Evolutionary conservation across 768 basidiomycete genomes (phyloP).

Genomic region (Tylopilus balloui): DNA sequence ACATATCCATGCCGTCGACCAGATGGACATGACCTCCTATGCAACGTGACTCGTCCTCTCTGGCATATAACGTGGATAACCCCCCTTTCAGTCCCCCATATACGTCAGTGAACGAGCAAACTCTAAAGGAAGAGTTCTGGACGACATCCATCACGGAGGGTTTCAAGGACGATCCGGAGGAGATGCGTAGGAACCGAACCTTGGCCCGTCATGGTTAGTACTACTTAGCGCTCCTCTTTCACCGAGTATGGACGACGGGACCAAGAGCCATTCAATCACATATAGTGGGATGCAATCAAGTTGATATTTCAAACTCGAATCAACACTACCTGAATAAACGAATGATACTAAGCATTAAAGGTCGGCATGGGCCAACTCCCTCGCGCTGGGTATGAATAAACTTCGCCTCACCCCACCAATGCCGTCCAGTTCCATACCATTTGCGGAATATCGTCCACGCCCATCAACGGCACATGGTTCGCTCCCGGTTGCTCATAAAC

Average conservation of each 20-base stretch:
- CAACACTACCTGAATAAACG: too few relatives aligned
- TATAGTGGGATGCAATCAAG: too few relatives aligned
- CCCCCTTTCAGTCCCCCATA: conserved; percentile 55
- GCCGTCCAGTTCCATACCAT: conserved; percentile 22
- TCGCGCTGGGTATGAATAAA: too few relatives aligned
- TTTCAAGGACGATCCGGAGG: conserved; percentile 80
- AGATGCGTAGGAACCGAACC: conserved; percentile 71
- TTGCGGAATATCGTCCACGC: conserved; percentile 15
- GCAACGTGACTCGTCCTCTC: conserved; percentile 27
- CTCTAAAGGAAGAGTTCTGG: conserved; percentile 75
- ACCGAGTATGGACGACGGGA: too few relatives aligned
- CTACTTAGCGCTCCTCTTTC: conserved; percentile 31
- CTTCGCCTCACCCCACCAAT: not conserved
- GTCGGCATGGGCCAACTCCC: too few relatives aligned
- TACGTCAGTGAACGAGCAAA: conserved; percentile 42
- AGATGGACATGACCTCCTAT: not conserved
- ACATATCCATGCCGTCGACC: not conserved
- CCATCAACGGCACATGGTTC: conserved; percentile 7
- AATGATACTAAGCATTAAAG: too few relatives aligned
- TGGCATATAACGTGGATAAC: conserved; percentile 27
- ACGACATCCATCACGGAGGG: conserved; percentile 79
- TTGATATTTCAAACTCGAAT: too few relatives aligned
- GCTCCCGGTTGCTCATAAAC: conserved; percentile 13
- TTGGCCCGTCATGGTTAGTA: conserved; percentile 62
- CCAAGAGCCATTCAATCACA: too few relatives aligned